These are phyloP conservation scores for Ogataea parapolymorpha DNA, from an alignment of 805 yeast genomes.

Conservation along the genomic window DNA sequence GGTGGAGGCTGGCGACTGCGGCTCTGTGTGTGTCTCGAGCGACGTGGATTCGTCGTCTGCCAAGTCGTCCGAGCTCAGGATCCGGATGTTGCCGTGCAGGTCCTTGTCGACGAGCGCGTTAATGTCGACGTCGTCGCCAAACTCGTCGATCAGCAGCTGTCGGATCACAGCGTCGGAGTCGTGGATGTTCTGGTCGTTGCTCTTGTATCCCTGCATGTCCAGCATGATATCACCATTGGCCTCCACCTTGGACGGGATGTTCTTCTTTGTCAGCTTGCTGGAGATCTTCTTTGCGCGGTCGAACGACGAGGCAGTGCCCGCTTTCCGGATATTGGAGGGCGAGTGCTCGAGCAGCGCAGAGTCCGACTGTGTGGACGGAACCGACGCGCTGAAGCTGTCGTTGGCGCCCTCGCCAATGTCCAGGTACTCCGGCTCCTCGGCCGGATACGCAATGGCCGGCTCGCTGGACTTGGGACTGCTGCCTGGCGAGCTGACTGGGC, in stretches of 20 bases:
- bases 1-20: slow-evolving; percentile 21
- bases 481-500: slow-evolving; percentile 61
- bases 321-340: slow-evolving; percentile 23
- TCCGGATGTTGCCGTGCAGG: slow-evolving; percentile 63
- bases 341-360: slow-evolving; percentile 11
- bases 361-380: slow-evolving; percentile 12
- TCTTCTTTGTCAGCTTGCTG: slow-evolving; percentile 59
- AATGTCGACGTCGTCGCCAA: slow-evolving; percentile 51
- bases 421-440: slow-evolving; percentile 49
- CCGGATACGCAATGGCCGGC: slow-evolving; percentile 22
- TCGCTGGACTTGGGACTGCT: slow-evolving; percentile 28
- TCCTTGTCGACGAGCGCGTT: slow-evolving; percentile 51
- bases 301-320: slow-evolving; percentile 27
- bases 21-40: slow-evolving; percentile 8
- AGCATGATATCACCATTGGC: slow-evolving; percentile 85
- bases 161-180: slow-evolving; percentile 74
- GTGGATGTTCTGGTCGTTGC: slow-evolving; percentile 72
- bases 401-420: slow-evolving; percentile 40
- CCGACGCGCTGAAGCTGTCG: slow-evolving; percentile 12
- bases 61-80: slow-evolving; percentile 32
- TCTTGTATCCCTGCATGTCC: slow-evolving; percentile 95
- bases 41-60: slow-evolving; percentile 16
- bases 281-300: slow-evolving; percentile 64
- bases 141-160: slow-evolving; percentile 72
- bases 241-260: slow-evolving; percentile 85